Evolutionary conservation across 202 grass and related monocot genomes (phyloP).

Genomic region (Carex arenaria): DNA sequence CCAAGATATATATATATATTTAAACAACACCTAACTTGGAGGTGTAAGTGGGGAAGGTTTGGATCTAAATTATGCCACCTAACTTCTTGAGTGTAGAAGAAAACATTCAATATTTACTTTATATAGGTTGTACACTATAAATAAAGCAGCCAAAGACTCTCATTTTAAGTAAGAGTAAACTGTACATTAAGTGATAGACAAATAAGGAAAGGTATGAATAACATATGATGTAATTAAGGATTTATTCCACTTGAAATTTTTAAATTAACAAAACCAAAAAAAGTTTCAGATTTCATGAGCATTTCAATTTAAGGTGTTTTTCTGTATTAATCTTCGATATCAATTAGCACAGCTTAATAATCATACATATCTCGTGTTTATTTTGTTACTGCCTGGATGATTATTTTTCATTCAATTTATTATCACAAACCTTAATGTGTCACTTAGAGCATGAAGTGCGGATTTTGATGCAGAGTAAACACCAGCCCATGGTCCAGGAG

Average conservation of each 20-base stretch:
- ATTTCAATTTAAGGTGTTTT: too few relatives aligned
- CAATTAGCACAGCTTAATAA: too few relatives aligned
- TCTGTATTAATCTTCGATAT: too few relatives aligned
- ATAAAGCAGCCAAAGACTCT: not conserved
- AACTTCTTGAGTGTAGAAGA: not conserved
- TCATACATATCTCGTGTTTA: too few relatives aligned
- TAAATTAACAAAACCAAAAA: too few relatives aligned
- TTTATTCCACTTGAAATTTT: too few relatives aligned
- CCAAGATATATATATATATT: not conserved
- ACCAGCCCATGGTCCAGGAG: slow-evolving; percentile 93
- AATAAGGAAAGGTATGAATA: too few relatives aligned
- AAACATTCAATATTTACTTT: not conserved
- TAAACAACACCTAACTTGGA: not conserved
- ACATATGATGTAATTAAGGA: too few relatives aligned
- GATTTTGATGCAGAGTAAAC: slow-evolving; percentile 89
- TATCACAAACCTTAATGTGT: slow-evolving; percentile 65
- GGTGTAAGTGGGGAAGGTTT: not conserved
- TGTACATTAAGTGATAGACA: too few relatives aligned
- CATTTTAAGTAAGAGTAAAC: too few relatives aligned
- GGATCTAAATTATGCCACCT: not conserved
- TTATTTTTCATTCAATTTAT: not conserved
- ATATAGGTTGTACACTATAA: not conserved
- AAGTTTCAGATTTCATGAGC: too few relatives aligned
- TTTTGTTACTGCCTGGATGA: too few relatives aligned
- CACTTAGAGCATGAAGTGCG: slow-evolving; percentile 77